Evolutionary conservation across 2,329 filamentous ascomycete genomes (phyloP).

Genomic region (Penicillium palitans): DNA sequence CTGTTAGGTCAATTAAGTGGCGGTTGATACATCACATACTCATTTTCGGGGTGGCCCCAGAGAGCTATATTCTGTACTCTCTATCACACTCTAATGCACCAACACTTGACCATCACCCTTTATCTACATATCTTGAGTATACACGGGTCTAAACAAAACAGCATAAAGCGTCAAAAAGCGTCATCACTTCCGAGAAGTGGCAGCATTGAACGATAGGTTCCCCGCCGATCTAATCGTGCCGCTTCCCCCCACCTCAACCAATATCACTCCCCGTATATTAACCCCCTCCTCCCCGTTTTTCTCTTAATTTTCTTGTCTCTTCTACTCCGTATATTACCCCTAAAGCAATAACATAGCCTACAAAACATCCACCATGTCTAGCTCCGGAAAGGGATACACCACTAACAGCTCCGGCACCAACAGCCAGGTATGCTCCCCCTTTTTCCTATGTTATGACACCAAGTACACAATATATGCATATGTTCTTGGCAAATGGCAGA

Average conservation of each 20-base stretch:
- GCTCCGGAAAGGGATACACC: constrained; percentile 35
- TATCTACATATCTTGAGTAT: background rate
- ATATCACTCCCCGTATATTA: background rate
- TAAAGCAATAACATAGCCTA: background rate
- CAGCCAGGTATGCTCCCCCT: constrained; percentile 52
- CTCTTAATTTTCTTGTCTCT: background rate
- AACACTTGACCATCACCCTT: background rate
- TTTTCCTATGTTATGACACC: background rate
- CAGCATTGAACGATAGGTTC: background rate
- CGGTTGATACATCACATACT: background rate
- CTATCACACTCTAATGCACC: background rate
- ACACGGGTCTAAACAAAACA: background rate
- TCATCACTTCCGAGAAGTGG: background rate
- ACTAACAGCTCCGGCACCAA: constrained; percentile 59
- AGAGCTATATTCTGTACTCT: background rate
- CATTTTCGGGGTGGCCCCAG: background rate
- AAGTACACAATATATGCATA: background rate
- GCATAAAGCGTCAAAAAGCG: too few relatives aligned
- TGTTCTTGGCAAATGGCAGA: background rate
- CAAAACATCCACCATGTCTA: constrained; percentile 16
- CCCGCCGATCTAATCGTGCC: background rate
- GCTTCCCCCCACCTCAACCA: background rate
- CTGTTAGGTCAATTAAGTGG: background rate
- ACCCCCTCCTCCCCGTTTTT: background rate
- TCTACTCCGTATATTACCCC: background rate